Conservation (phyloP, 192 early-diverging fungal species). For the Pilaira anomala region DNA sequence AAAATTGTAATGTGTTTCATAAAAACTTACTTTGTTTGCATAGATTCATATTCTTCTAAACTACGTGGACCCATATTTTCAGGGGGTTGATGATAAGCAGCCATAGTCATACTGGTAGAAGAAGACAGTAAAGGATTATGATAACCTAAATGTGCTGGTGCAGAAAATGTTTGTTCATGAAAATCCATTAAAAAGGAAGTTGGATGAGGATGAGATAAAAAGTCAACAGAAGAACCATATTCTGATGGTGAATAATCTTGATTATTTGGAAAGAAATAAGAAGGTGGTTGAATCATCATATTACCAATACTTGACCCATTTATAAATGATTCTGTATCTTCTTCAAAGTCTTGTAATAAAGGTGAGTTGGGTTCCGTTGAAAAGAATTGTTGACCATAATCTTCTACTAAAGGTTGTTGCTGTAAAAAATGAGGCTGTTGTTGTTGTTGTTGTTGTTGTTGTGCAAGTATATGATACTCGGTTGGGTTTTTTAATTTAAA, state of each 20-base stretch:
- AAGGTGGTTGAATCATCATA: background rate
- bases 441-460: too few species aligned
- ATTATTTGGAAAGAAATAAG: constrained; percentile 2
- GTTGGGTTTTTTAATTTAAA: constrained; percentile 30
- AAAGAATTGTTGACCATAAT: background rate
- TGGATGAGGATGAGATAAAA: background rate
- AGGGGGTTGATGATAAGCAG: background rate
- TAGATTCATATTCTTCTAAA: constrained; percentile 15
- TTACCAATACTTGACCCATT: background rate
- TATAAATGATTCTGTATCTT: constrained; percentile 17
- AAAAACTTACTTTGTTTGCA: constrained; percentile 20
- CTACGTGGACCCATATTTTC: background rate
- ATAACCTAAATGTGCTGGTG: constrained; percentile 8
- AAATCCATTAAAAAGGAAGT: background rate
- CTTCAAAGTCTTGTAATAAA: constrained; percentile 22
- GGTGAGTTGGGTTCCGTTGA: background rate
- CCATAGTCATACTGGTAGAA: background rate
- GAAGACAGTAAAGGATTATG: background rate
- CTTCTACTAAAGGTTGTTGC: background rate
- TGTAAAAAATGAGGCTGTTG: background rate
- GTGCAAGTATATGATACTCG: constrained; percentile 23
- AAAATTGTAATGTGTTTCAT: background rate
- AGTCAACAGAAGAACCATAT: constrained; percentile 6
- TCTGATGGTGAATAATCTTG: constrained; percentile 15
- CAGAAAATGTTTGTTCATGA: background rate